phyloP scores from a whole-genome alignment of 495 filamentous ascomycete genomes.

The Trichoderma gamsii region DNA sequence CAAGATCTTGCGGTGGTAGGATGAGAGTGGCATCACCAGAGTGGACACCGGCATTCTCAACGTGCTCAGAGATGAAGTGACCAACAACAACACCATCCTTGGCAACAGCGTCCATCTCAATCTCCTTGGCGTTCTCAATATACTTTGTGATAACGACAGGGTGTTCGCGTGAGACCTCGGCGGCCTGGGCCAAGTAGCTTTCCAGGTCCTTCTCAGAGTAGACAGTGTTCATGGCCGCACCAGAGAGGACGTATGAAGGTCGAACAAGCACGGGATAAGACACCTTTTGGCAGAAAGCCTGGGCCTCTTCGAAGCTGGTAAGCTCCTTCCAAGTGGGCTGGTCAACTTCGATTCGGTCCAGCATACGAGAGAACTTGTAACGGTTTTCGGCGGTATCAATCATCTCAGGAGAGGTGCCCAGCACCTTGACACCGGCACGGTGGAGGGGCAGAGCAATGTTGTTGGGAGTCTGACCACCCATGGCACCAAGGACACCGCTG shows the following conservation, averaged over 20 bases:
- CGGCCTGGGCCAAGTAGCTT: constrained; percentile 80
- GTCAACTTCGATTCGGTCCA: constrained; percentile 92
- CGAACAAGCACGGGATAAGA: constrained; percentile 90
- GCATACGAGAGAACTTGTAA: constrained; percentile 96
- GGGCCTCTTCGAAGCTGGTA: constrained; percentile 80
- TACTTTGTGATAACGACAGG: constrained; percentile 98
- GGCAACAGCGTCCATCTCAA: constrained; percentile 94
- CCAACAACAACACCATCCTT: constrained; percentile 78
- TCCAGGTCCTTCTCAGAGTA: constrained; percentile 81
- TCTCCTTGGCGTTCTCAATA: constrained; percentile 94
- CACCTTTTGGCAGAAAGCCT: constrained; percentile 75
- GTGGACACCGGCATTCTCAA: constrained; percentile 95
- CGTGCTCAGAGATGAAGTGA: constrained; percentile 92
- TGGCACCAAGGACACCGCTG: constrained; percentile 88
- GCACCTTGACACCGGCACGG: constrained; percentile 81
- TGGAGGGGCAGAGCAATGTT: constrained; percentile 91
- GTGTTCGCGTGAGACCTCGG: constrained; percentile 88
- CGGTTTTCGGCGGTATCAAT: constrained; percentile 97
- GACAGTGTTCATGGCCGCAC: constrained; percentile 96
- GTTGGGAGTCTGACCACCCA: constrained; percentile 97
- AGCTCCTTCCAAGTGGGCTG: constrained; percentile 98
- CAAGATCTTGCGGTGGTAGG: constrained; percentile 89
- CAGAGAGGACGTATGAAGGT: constrained; percentile 92
- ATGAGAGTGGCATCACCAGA: constrained; percentile 94
- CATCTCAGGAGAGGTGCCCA: constrained; percentile 97